A percentile compares a stretch with the other conserved stretches of the same genome.
These are phyloP conservation scores for Colletotrichum somersetense DNA, from an alignment of 2,329 filamentous ascomycete species.

Conservation along the genomic window DNA sequence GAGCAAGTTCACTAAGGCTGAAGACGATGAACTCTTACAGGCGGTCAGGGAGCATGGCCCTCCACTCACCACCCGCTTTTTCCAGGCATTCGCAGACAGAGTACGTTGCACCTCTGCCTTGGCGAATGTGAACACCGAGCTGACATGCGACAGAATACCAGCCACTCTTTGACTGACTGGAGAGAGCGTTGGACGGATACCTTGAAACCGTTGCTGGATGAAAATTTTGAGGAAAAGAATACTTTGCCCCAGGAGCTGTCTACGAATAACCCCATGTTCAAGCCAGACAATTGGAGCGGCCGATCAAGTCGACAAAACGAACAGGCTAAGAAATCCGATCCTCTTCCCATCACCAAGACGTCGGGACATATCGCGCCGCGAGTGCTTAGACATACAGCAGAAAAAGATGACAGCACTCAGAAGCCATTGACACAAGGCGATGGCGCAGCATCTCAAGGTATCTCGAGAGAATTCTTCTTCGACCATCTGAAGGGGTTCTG, in stretches of 20 bases:
- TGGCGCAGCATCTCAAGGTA: conserved; percentile 8
- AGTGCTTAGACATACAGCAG: not conserved
- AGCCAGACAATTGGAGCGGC: not conserved
- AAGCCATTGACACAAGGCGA: not conserved
- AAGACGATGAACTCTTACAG: conserved; percentile 20
- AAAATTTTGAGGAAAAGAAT: not conserved
- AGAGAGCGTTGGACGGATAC: conserved; percentile 19
- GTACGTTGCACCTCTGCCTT: not conserved
- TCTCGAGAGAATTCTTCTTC: conserved; percentile 19
- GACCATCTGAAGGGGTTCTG: not conserved
- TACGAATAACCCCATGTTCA: not conserved
- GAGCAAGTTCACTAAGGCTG: conserved; percentile 16
- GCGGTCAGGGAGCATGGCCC: conserved; percentile 8
- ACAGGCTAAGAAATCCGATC: not conserved
- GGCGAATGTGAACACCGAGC: not conserved
- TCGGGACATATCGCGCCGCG: not conserved
- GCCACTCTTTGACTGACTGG: conserved; percentile 11
- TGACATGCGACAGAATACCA: conserved; percentile 15
- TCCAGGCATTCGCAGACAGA: conserved; percentile 22
- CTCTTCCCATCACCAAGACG: not conserved
- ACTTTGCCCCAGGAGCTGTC: not conserved
- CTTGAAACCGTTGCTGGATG: not conserved
- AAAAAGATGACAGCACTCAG: not conserved
- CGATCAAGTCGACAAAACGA: not conserved
- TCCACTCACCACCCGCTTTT: conserved; percentile 12